Conservation (phyloP, 2,329 filamentous ascomycete genomes). For the Fusarium brachygibbosum region DNA sequence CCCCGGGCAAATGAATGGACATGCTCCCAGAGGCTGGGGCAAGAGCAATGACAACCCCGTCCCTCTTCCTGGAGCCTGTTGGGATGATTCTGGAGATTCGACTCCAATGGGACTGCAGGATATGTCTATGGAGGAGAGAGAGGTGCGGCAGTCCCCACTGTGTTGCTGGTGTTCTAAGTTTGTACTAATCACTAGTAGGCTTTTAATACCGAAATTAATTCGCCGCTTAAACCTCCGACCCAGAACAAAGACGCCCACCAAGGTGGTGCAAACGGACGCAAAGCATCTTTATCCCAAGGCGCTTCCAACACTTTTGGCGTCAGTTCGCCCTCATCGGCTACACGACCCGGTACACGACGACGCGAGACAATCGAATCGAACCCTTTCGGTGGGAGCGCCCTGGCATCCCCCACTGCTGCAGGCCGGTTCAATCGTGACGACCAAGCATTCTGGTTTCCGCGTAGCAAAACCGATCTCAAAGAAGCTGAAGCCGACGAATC, state of each 20-base stretch:
- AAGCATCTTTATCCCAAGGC: slow-evolving; percentile 83
- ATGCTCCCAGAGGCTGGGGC: slow-evolving; percentile 77
- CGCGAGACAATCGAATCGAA: slow-evolving; percentile 83
- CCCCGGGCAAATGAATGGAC: slow-evolving; percentile 77
- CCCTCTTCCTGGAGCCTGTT: slow-evolving; percentile 88
- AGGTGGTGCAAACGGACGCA: slow-evolving; percentile 76
- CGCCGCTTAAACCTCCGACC: slow-evolving; percentile 86
- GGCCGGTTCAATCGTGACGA: slow-evolving; percentile 75
- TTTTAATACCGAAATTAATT: slow-evolving; percentile 91
- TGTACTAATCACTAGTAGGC: slow-evolving; percentile 64
- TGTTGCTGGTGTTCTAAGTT: slow-evolving; percentile 10
- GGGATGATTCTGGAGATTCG: slow-evolving; percentile 80
- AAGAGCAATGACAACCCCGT: slow-evolving; percentile 80
- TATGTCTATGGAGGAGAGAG: slow-evolving; percentile 74
- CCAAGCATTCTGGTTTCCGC: slow-evolving; percentile 67
- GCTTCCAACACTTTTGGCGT: slow-evolving; percentile 75
- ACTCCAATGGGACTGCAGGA: slow-evolving; percentile 80
- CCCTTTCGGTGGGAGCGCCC: slow-evolving; percentile 66
- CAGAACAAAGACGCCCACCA: slow-evolving; percentile 76
- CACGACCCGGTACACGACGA: slow-evolving; percentile 81
- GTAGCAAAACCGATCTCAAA: slow-evolving; percentile 67
- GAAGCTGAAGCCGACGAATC: slow-evolving; percentile 69
- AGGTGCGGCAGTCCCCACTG: slow-evolving; percentile 59
- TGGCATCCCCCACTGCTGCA: slow-evolving; percentile 72
- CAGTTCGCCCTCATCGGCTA: slow-evolving; percentile 77